A percentile compares a stretch with the other conserved stretches of the same genome.
These are phyloP conservation scores for Coemansia sp. DNA, from an alignment of 192 early-diverging fungal species.

Conservation along the genomic window DNA sequence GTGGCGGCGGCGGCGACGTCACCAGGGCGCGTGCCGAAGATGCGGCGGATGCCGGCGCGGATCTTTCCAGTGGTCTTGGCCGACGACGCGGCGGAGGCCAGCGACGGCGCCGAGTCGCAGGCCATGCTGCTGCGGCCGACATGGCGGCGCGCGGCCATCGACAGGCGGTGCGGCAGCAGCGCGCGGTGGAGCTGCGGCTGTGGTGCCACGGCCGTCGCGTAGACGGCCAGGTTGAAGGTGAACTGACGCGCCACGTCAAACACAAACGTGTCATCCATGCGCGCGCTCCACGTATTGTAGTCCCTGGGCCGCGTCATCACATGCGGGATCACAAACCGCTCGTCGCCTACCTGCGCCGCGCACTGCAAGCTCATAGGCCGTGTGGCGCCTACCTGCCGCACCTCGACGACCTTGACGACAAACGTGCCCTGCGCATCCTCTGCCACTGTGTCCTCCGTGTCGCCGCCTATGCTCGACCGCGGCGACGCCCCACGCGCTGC, in stretches of 20 bases:
- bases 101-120: slow-evolving; percentile 41
- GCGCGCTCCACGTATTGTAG: slow-evolving; percentile 44
- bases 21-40: slow-evolving; percentile 5
- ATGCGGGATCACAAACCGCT: slow-evolving; percentile 49
- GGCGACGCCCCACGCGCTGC: slow-evolving; percentile 23
- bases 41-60: slow-evolving; percentile 40
- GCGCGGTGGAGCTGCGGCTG: slow-evolving; percentile 9
- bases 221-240: slow-evolving; percentile 51
- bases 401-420: slow-evolving; percentile 52
- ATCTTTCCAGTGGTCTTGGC: slow-evolving; percentile 42
- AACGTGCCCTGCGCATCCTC: too few species aligned
- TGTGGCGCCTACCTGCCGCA: slow-evolving; percentile 36
- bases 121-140: slow-evolving; percentile 15
- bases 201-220: slow-evolving; percentile 27
- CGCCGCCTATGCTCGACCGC: slow-evolving; percentile 50
- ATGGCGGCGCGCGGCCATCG: slow-evolving; percentile 24
- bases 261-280: slow-evolving; percentile 56
- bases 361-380: slow-evolving; percentile 55
- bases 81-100: slow-evolving; percentile 16
- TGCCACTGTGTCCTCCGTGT: too few species aligned
- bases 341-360: slow-evolving; percentile 46
- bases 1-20: slow-evolving; percentile 36
- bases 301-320: slow-evolving; percentile 34
- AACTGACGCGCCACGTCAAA: slow-evolving; percentile 54
- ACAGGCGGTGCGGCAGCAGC: slow-evolving; percentile 25